A percentile compares a stretch with the other conserved stretches of the same genome.
These are phyloP conservation scores for Hymenochaete sp. DNA, from an alignment of 1,284 basidiomycete species.

Conservation along the genomic window DNA sequence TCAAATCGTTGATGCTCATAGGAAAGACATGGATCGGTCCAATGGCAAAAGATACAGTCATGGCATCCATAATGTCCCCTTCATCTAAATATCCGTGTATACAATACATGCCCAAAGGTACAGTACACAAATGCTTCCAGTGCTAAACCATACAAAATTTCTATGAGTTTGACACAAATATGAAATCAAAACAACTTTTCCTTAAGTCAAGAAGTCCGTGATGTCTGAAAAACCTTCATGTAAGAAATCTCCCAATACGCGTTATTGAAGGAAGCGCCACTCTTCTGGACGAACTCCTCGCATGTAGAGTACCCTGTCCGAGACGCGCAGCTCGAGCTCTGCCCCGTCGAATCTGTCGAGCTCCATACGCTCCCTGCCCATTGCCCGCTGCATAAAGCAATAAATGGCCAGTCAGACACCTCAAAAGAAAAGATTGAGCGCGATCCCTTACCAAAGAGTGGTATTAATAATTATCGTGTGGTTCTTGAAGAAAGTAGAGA, in stretches of 20 bases:
- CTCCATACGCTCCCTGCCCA: slow-evolving; percentile 82
- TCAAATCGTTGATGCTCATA: too few species aligned
- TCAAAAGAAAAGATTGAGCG: slow-evolving; percentile 20
- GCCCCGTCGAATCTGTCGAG: slow-evolving; percentile 61
- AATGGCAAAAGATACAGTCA: too few species aligned
- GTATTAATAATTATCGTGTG: slow-evolving; percentile 78
- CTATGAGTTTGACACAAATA: too few species aligned
- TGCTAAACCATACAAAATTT: too few species aligned
- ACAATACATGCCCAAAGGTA: too few species aligned
- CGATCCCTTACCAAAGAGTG: slow-evolving; percentile 55
- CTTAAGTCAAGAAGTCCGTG: slow-evolving; percentile 12
- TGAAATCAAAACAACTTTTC: too few species aligned
- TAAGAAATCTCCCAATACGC: slow-evolving; percentile 79
- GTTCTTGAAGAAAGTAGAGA: slow-evolving; percentile 65
- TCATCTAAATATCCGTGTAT: too few species aligned
- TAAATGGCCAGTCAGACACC: not conserved
- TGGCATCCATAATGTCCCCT: too few species aligned
- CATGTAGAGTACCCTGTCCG: slow-evolving; percentile 75
- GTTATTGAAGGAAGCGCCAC: slow-evolving; percentile 61
- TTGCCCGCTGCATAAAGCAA: slow-evolving; percentile 55
- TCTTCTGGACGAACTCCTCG: slow-evolving; percentile 61
- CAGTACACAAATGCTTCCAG: too few species aligned
- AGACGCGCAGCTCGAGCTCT: slow-evolving; percentile 73
- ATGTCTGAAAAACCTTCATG: slow-evolving; percentile 55
- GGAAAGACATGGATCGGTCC: too few species aligned